Conservation (phyloP, 495 filamentous ascomycete species). For the Durotheca rogersii region DNA sequence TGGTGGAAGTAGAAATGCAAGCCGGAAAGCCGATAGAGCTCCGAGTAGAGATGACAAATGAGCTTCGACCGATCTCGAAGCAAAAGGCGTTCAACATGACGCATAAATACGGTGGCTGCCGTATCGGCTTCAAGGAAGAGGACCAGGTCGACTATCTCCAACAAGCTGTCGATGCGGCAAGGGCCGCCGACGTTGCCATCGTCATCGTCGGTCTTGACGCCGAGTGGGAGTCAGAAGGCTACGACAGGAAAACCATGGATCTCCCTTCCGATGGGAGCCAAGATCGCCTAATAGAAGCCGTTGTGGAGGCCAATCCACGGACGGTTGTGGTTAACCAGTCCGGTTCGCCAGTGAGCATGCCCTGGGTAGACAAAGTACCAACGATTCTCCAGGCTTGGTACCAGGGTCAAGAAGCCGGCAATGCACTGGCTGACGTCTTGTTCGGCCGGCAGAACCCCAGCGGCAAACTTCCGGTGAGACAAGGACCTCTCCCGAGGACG, state of each 20-base stretch:
- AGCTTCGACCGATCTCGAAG: slow-evolving; percentile 55
- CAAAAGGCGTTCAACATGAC: slow-evolving; percentile 53
- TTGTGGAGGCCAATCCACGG: slow-evolving; percentile 68
- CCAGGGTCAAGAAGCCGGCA: slow-evolving; percentile 86
- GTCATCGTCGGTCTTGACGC: slow-evolving; percentile 77
- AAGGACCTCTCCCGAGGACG: neutral
- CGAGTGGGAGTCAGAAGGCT: slow-evolving; percentile 89
- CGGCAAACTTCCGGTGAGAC: slow-evolving; percentile 71
- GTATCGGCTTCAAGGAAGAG: slow-evolving; percentile 73
- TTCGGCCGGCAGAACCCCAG: slow-evolving; percentile 83
- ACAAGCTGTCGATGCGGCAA: slow-evolving; percentile 69
- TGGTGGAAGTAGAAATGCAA: slow-evolving; percentile 54
- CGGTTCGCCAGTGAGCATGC: slow-evolving; percentile 83
- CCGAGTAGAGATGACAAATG: slow-evolving; percentile 61
- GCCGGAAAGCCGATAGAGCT: slow-evolving; percentile 51
- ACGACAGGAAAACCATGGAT: slow-evolving; percentile 81
- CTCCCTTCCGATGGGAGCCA: slow-evolving; percentile 68
- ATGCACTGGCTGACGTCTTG: slow-evolving; percentile 80
- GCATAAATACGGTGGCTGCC: slow-evolving; percentile 68
- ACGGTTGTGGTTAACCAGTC: slow-evolving; percentile 81
- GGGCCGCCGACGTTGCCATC: slow-evolving; percentile 70
- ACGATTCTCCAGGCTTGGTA: slow-evolving; percentile 78
- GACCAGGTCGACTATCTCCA: slow-evolving; percentile 68
- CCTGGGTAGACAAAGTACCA: slow-evolving; percentile 68
- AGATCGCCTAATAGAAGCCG: slow-evolving; percentile 69